Conservation (phyloP, 129 eudicot species). For the Scalesia atractyloides region DNA sequence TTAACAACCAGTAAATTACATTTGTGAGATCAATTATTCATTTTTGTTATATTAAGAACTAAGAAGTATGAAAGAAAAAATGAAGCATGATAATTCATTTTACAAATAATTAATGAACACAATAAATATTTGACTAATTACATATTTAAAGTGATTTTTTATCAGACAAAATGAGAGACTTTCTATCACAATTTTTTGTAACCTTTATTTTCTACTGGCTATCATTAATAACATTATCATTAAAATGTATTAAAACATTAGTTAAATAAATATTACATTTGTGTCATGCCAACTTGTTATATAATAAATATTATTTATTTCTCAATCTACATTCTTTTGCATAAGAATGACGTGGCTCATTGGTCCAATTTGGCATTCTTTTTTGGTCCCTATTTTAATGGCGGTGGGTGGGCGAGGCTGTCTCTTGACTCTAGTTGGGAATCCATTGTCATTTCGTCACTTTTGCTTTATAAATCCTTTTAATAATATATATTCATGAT, state of each 20-base stretch:
- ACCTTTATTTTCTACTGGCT: background rate
- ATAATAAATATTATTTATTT: background rate
- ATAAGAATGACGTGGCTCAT: conserved; percentile 26
- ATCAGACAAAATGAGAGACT: conserved; percentile 12
- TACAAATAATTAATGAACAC: background rate
- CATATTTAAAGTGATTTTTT: background rate
- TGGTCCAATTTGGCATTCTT: conserved; percentile 40
- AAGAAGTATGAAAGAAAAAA: background rate
- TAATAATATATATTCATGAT: background rate
- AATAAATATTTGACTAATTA: background rate
- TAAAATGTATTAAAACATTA: background rate
- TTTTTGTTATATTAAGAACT: background rate
- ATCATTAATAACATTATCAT: background rate
- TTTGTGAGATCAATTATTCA: background rate
- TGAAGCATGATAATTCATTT: too few species aligned
- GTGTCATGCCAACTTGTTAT: background rate
- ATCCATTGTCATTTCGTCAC: conserved; percentile 10
- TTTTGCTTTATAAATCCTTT: background rate
- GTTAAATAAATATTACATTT: background rate
- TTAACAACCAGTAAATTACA: background rate
- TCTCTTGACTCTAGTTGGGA: background rate
- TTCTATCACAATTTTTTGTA: background rate
- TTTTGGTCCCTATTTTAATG: conserved; percentile 25
- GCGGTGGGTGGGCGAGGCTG: conserved; percentile 29
- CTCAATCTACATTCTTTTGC: background rate